Conservation (phyloP, 2,329 filamentous ascomycete species). For the Aspergillus novoparasiticus region DNA sequence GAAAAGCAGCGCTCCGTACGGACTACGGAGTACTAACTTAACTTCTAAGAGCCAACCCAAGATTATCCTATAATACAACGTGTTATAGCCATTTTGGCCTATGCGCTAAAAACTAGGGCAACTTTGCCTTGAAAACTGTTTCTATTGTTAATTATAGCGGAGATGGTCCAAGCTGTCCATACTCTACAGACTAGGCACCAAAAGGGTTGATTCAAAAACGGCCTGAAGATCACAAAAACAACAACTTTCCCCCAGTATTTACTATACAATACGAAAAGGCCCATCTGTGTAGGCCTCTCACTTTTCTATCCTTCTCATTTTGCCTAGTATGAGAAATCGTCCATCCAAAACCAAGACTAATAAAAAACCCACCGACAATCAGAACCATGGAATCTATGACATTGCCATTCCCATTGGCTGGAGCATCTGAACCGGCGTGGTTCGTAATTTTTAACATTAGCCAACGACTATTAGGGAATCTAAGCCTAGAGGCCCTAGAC, state of each 20-base stretch:
- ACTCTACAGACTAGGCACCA: neutral
- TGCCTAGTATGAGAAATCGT: neutral
- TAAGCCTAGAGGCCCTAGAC: neutral
- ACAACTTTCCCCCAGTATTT: neutral
- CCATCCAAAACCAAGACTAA: neutral
- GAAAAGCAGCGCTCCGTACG: neutral
- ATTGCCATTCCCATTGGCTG: conserved; percentile 14
- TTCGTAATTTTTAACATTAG: conserved; percentile 7
- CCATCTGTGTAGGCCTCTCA: neutral
- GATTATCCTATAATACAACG: neutral
- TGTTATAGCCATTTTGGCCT: neutral
- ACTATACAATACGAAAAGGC: neutral
- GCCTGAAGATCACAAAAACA: neutral
- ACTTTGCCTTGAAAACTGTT: neutral
- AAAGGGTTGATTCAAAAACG: neutral
- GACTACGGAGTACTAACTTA: neutral
- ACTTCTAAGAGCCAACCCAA: neutral
- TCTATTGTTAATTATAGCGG: neutral
- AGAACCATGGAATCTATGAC: conserved; percentile 16
- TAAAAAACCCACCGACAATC: conserved; percentile 10
- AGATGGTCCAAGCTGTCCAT: neutral
- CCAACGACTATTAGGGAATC: neutral
- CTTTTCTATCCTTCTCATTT: neutral
- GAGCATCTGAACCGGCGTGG: conserved; percentile 2
- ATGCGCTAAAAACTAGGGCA: neutral